Percentiles rank a stretch among this genome's conserved stretches.
These are phyloP conservation scores for Nepenthes mirabilis DNA, from an alignment of 148 eudicot species.

Conservation along the genomic window DNA sequence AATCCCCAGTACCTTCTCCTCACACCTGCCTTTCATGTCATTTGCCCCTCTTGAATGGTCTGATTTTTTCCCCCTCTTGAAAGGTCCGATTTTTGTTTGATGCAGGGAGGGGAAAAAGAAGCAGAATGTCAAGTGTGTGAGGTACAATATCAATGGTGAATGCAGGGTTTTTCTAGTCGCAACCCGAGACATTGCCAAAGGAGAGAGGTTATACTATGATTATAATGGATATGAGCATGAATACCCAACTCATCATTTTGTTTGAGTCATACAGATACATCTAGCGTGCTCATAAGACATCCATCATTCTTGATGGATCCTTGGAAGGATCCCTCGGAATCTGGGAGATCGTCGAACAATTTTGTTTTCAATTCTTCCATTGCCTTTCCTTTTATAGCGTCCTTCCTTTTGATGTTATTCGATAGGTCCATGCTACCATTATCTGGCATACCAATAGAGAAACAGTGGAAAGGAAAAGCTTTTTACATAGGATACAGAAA, in stretches of 20 bases:
- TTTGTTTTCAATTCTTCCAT: no score
- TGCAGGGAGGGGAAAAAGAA: constrained; percentile 82
- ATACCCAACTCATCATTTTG: constrained; percentile 86
- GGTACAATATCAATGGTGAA: constrained; percentile 72
- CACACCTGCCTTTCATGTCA: background rate
- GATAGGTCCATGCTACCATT: background rate
- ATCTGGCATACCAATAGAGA: background rate
- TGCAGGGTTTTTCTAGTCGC: constrained; percentile 73
- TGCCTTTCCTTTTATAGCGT: no score
- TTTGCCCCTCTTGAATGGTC: no score
- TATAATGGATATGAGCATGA: constrained; percentile 82
- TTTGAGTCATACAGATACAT: constrained; percentile 15
- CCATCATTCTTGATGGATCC: background rate
- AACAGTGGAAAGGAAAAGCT: constrained; percentile 5
- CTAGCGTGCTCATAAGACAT: background rate
- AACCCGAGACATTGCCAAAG: constrained; percentile 76
- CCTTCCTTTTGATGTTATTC: no score
- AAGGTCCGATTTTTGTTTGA: constrained; percentile 6
- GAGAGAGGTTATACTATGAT: constrained; percentile 90
- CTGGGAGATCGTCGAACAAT: no score
- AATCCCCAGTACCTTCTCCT: no score
- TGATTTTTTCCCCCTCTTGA: constrained; percentile 4
- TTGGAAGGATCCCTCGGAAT: no score
- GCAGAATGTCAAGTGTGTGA: constrained; percentile 78
- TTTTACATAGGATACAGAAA: constrained; percentile 8